A percentile compares a stretch with the other conserved stretches of the same genome.
Conservation (phyloP, 2,329 filamentous ascomycete species). For the Teratosphaeria zuluensis region DNA sequence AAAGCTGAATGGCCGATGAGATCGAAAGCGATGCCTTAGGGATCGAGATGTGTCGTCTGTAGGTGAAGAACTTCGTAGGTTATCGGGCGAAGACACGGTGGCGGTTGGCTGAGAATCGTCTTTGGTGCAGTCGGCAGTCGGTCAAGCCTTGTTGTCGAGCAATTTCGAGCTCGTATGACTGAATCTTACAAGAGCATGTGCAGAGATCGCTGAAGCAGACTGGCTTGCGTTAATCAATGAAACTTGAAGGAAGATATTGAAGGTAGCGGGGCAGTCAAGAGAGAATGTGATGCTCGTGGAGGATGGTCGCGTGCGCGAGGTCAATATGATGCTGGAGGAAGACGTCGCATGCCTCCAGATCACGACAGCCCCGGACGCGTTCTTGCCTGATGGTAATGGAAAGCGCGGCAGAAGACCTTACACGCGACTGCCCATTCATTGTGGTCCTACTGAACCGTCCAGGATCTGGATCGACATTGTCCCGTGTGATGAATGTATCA, state of each 20-base stretch:
- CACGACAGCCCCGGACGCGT: conserved; percentile 1
- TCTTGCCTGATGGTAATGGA: not conserved
- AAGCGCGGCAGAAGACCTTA: not conserved
- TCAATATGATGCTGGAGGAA: not conserved
- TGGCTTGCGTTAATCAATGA: not conserved
- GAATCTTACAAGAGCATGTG: not conserved
- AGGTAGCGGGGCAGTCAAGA: not conserved
- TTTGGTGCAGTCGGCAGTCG: not conserved
- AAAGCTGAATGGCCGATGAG: not conserved
- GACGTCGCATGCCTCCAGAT: not conserved
- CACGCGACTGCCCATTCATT: not conserved
- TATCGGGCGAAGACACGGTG: not conserved
- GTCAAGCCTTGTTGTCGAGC: not conserved
- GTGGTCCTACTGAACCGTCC: no score
- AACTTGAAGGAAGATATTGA: not conserved
- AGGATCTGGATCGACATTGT: not conserved
- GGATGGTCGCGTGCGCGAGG: not conserved
- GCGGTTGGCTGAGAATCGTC: not conserved
- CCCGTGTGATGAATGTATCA: not conserved
- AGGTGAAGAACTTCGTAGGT: not conserved
- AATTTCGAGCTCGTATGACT: not conserved
- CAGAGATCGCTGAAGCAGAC: not conserved
- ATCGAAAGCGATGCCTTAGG: not conserved
- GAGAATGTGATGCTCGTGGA: not conserved
- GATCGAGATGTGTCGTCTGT: not conserved